These are phyloP conservation scores for Boletus vermiculosoides DNA, from an alignment of 768 basidiomycete genomes.

Conservation along the genomic window DNA sequence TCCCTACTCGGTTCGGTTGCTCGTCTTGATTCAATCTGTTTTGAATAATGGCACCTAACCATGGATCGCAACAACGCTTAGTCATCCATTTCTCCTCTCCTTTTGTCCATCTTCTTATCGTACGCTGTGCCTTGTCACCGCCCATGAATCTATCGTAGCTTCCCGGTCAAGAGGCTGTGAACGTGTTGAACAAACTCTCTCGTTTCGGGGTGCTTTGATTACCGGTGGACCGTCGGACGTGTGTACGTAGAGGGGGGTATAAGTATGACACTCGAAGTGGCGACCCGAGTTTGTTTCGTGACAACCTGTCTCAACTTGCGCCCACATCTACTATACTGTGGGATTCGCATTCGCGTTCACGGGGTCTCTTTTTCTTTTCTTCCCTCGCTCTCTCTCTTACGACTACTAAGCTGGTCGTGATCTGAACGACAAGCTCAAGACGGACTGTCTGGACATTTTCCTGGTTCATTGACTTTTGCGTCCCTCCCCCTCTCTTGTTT, in stretches of 20 bases:
- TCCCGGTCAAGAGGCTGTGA: constrained; percentile 11
- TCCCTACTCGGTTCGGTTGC: neutral
- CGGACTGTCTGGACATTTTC: neutral
- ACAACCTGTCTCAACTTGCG: neutral
- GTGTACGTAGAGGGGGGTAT: constrained; percentile 11
- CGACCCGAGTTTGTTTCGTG: constrained; percentile 2
- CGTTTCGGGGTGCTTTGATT: constrained; percentile 20
- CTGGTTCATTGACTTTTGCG: no score
- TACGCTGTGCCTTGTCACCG: neutral
- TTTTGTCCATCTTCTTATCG: constrained; percentile 4
- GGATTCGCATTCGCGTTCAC: neutral
- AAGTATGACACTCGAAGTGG: neutral
- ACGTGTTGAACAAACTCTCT: neutral
- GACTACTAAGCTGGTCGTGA: no score
- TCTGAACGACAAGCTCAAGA: neutral
- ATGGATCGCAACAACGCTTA: neutral
- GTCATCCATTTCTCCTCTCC: neutral
- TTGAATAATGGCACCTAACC: neutral
- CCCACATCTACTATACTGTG: neutral
- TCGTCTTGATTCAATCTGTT: neutral
- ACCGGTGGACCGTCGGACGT: constrained; percentile 10
- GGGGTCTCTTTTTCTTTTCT: neutral
- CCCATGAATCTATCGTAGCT: neutral
- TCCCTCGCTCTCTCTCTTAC: neutral
- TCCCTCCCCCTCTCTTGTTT: neutral